phyloP scores from a whole-genome alignment of 2,329 filamentous ascomycete species.

The Clarireedia paspali region DNA sequence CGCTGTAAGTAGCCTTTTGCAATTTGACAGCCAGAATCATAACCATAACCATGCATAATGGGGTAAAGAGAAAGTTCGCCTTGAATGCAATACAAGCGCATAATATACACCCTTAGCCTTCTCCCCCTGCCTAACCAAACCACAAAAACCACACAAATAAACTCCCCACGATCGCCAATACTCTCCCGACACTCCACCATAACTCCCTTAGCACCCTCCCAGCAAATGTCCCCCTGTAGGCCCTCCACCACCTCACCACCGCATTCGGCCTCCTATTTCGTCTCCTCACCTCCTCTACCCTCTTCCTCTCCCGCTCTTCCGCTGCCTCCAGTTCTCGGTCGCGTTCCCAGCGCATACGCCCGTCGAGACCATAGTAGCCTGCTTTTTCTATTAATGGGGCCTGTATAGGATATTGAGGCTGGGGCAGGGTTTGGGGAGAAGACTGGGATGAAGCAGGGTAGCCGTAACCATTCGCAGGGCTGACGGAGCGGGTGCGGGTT shows the following conservation, averaged over 20 bases:
- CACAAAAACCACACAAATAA: conserved; percentile 15
- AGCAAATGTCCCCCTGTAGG: conserved; percentile 32
- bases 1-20: too few species aligned
- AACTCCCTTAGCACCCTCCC: conserved; percentile 51
- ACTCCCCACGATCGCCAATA: conserved; percentile 39
- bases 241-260: conserved; percentile 4
- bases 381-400: conserved; percentile 10
- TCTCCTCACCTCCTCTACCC: conserved; percentile 1
- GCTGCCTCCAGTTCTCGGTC: conserved; percentile 8
- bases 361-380: conserved; percentile 6
- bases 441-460: conserved; percentile 18
- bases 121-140: conserved; percentile 5
- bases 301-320: not conserved
- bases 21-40: too few species aligned
- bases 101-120: too few species aligned
- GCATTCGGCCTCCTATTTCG: not conserved
- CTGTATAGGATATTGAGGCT: conserved; percentile 4
- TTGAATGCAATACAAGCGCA: too few species aligned
- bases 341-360: conserved; percentile 7
- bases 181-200: conserved; percentile 50
- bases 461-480: conserved; percentile 26
- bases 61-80: too few species aligned
- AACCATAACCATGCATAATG: too few species aligned
- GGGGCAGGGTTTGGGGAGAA: conserved; percentile 11
- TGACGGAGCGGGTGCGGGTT: conserved; percentile 22